Evolutionary conservation across 2,329 filamentous ascomycete species (phyloP), one percentile per base, ranked within the genome.

Genomic region (Trichophyton simii): DNA sequence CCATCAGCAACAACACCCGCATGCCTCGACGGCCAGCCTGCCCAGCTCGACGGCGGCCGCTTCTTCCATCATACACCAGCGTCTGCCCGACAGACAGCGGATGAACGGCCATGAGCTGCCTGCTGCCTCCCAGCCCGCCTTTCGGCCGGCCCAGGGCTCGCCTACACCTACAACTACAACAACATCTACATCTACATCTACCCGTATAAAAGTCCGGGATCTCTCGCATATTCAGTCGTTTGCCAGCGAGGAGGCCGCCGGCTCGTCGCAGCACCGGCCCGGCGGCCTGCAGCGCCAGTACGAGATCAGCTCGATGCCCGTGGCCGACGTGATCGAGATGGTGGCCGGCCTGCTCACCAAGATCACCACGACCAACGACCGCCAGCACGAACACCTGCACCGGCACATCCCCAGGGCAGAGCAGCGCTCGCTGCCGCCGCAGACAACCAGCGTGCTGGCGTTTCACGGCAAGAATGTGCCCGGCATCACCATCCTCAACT

Each of bases 401-500:
- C 84, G 90, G 61, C 82, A 85, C 63, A 83, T 88, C 63, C 82
- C 84, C 3, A 79, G 83, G 7, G 77, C 83, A 3, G 84, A 83
- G 65, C 80, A 80, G 54, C 77, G 82, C 7, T 75, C 78, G n/a
- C 75, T 88, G 38, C 84, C 79, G 66, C 79, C 81, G 22, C 82
- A 87, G 68, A 87, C 82, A 66, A 88, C 78, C 66, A 88, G 79
- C 60, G 92, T 99, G 2, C 81, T 99, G 44, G 92, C 94, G 11
- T 99, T 99, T 68, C 94, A 99, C 71, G 94, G 94, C 66, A 97
- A 96, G 77, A 99, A 99, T 66, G 89, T 97, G 9, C 94, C 94
- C 1, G 94, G 88, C 70, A 99, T 99, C 69, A 96, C 91, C 20
- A 97, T 99, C 64, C 79, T 95, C 63, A 97, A 91, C 80, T 99